Evolutionary conservation across 2,329 filamentous ascomycete genomes (phyloP), one percentile per base, ranked within the genome.

Genomic region (Whalleya microplaca): DNA sequence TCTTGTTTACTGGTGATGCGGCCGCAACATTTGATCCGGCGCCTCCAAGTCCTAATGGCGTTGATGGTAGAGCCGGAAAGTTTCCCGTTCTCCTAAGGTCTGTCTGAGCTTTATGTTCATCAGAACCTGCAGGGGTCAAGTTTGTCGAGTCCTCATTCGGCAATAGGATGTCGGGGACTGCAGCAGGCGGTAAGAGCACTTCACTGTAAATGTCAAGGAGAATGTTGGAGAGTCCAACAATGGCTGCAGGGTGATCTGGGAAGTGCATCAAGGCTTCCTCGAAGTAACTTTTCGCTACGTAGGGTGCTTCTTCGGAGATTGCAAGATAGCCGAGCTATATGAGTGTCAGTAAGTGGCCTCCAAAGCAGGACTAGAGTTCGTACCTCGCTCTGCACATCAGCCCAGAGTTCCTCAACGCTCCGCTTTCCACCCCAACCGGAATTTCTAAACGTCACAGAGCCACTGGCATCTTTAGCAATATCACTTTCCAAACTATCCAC

Each of bases 121-220:
- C 37, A n/a, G 45, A 41, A 43, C 50, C 58, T 2, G 51, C 40
- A 18, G 49, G 41, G 27, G 53, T 58, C 19, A 58, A 21, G 50
- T 54, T 58, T 43, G 52, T 44, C n/a, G 66, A 57, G 32, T 70
- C 68, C 20, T 69, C 69, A 46, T 72, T 70, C 14, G 69, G 65
- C 48, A 73, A 58, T 27, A 69, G 62, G 9, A 84, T 72, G 1
- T 73, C 69, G 2, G 82, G 79, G 3, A 84, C 76, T 61, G 85
- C 73, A 50, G 84, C 75, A 56, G 78, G 78, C 2, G 86, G 86
- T 41, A 88, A 80, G 19, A 91, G 75, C 46, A 84, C 81, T 72
- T 91, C 82, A 64, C 79, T 86, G 75, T 94, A 96, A 19, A 96
- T 86, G 68, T 97, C 92, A 47, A 98, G 82, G 6, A 99, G 81